Evolutionary conservation across 768 basidiomycete species (phyloP), one percentile per base, ranked within the genome.

Genomic region (Saitozyma podzolica): DNA sequence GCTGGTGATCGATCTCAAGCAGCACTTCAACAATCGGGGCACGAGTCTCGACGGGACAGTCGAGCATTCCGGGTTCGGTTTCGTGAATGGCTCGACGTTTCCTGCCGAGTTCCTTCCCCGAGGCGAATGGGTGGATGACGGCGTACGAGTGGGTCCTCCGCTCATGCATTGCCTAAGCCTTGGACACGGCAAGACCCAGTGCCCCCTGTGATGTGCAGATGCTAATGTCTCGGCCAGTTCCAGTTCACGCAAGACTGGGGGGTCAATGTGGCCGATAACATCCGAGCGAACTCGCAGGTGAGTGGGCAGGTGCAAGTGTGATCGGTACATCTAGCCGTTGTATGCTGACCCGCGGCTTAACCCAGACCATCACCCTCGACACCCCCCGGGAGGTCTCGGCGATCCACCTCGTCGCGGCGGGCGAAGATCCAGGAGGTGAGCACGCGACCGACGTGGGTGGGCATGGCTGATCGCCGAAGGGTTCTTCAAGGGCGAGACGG

Each of bases 401-500:
- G 45, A 17, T 57, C 13, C 56, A 57, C 20, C 17, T 49, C 4
- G 10, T 57, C 7, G 56, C 10, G 5, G 9, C 56, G 17, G 56
- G 56, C 1, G 56, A 57, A 40, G 16, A 17, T 40, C 54, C 41
- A 11, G 54, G 54, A 40, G 54, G 54, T 55, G 39, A 17, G 54
- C 11, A 48, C 47, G 47, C 40, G 6, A n/a, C 20, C 16, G 39
- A 57, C 42, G 40, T 17, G 19, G 17, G 14, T 57, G 54, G 5
- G 39, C 13, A 55, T 9, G 13, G 13, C 40, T 55, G 19, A 55
- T 9, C 40, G 41, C n/a, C 37, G 14, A 16, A 49, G 40, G 56
- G n/a, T 57, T 57, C 54, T 9, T 55, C 10, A 13, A 20, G 14
- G 56, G 56, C 13, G 43, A 57, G n/a, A 57, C 56, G 9, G 19